Evolutionary conservation across 257 asterid species (phyloP), one percentile per base, ranked within the genome.

Genomic region (Cinchona pubescens): DNA sequence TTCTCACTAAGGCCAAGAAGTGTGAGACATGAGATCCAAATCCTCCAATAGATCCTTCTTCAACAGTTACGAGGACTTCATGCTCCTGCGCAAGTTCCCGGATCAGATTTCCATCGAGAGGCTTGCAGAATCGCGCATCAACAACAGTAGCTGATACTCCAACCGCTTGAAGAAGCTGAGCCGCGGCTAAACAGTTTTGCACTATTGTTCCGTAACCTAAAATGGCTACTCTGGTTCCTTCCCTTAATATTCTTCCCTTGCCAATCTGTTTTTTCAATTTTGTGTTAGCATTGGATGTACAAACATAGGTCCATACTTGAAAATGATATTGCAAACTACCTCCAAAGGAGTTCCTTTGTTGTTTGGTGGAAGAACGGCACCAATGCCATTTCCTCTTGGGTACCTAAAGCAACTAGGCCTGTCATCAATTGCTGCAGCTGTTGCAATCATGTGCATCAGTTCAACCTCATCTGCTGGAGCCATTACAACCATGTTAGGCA

Each of bases 401-500:
- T 83, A 90, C 34, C 96, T 73, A n/a, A 90, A 77, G 75, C 93
- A 88, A 69, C 93, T 84, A 21, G 92, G 96, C 40, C 89, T 77
- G 27, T 90, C 93, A 21, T 90, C 87, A 9, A 90, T 90, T 21
- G 34, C 40, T 0, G 88, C 92, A 7, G 93, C 91, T 0, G 96
- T 90, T 60, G 96, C 96, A 18, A 90, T 73, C 93, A 90, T 87
- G 82, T 88, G 90, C 88, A 90, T 85, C 3, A 90, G 88, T 77
- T 90, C 96, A 0, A 85, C 88, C 82, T 90, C 96, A 9, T 88
- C 90, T 3, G 96, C 82, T 1, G 96, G 96, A 42, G 96, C 96
- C 96, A 90, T 90, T 76, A 90, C 96, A 25, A 90, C 85, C 93
- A 90, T 90, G 49, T 90, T 90, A 2, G 93, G 96, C 61, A 90